Evolutionary conservation across 2,329 filamentous ascomycete genomes (phyloP).

Genomic region (Plenodomus lindquistii): DNA sequence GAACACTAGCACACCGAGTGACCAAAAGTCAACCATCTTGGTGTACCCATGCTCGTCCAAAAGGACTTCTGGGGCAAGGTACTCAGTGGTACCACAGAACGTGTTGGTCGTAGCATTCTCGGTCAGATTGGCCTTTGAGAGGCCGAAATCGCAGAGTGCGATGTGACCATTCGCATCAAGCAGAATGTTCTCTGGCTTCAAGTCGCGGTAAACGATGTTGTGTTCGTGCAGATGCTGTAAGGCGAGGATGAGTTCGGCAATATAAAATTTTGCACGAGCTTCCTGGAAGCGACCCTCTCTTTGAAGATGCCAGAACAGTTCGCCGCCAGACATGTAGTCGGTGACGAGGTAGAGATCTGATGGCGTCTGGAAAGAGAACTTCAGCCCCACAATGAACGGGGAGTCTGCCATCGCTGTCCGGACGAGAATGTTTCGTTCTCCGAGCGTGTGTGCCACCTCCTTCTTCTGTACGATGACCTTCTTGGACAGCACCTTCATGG

Average conservation of each 20-base stretch:
- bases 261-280: slow-evolving; percentile 96
- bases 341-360: slow-evolving; percentile 98
- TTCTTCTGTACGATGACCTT: slow-evolving; percentile 99
- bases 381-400: slow-evolving; percentile 95
- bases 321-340: slow-evolving; percentile 98
- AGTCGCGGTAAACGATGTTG: slow-evolving; percentile 95
- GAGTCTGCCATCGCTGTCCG: slow-evolving; percentile 95
- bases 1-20: slow-evolving; percentile 92
- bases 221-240: slow-evolving; percentile 94
- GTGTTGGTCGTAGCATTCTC: slow-evolving; percentile 99
- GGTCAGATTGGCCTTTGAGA: slow-evolving; percentile 95
- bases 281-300: slow-evolving; percentile 96
- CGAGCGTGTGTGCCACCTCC: slow-evolving; percentile 95
- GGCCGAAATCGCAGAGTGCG: slow-evolving; percentile 93
- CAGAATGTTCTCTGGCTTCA: slow-evolving; percentile 97
- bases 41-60: slow-evolving; percentile 97
- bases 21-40: slow-evolving; percentile 99
- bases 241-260: slow-evolving; percentile 93
- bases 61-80: slow-evolving; percentile 91
- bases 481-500: slow-evolving; percentile 99
- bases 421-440: slow-evolving; percentile 95
- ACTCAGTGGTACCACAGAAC: slow-evolving; percentile 97
- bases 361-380: slow-evolving; percentile 98
- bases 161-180: slow-evolving; percentile 97
- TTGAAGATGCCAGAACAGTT: slow-evolving; percentile 98